These are phyloP conservation scores for Rubia tinctorum DNA, from an alignment of 305 asterid species.

Conservation along the genomic window DNA sequence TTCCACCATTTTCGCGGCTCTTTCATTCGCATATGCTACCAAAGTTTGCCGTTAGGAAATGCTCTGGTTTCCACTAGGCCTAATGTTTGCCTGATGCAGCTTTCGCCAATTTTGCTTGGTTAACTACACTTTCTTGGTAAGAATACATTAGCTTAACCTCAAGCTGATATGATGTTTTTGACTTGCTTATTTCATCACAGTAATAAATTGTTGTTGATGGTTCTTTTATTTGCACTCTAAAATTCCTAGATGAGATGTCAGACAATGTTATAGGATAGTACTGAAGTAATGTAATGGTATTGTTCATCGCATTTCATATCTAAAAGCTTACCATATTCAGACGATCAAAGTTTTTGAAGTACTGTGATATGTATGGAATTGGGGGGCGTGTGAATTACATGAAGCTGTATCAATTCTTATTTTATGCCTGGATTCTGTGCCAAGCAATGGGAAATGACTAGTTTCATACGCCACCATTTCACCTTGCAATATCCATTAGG, in stretches of 20 bases:
- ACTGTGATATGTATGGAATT: no score
- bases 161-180: slow-evolving; percentile 6
- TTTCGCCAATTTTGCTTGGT: slow-evolving; percentile 9
- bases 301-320: no score
- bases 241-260: neutral
- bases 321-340: neutral
- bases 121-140: slow-evolving; percentile 8
- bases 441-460: no score
- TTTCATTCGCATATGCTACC: slow-evolving; percentile 56
- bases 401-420: no score
- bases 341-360: neutral
- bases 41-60: slow-evolving; percentile 36
- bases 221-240: neutral
- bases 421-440: no score
- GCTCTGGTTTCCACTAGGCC: neutral
- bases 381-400: no score
- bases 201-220: slow-evolving; percentile 5
- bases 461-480: no score
- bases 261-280: neutral
- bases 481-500: no score
- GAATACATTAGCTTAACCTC: neutral
- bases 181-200: neutral
- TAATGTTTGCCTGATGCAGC: neutral
- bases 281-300: neutral
- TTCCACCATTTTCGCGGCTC: slow-evolving; percentile 60